A percentile compares a stretch with the other conserved stretches of the same genome.
These are phyloP conservation scores for Xylariomycetidae sp. DNA, from an alignment of 2,329 filamentous ascomycete species.

Conservation along the genomic window DNA sequence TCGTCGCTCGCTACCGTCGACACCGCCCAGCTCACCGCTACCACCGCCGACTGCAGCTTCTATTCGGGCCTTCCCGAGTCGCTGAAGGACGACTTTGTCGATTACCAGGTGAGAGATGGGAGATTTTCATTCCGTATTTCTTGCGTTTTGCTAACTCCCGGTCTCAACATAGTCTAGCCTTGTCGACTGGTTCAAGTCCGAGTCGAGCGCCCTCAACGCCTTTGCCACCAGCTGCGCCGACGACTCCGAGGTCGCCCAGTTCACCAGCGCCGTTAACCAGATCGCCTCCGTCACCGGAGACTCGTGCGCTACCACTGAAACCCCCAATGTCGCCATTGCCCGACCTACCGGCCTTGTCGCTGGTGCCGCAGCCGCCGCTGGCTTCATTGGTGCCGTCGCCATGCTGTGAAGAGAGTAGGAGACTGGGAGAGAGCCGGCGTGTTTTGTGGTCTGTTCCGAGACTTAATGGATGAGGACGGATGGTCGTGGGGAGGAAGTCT, in stretches of 20 bases:
- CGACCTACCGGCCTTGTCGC: slow-evolving; percentile 6
- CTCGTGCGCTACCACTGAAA: background rate
- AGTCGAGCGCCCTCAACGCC: slow-evolving; percentile 10
- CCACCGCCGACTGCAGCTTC: slow-evolving; percentile 10
- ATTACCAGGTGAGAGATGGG: too few relatives aligned
- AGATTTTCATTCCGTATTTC: too few relatives aligned
- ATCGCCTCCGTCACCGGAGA: background rate
- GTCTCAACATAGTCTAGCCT: too few relatives aligned
- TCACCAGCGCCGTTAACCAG: background rate
- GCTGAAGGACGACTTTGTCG: slow-evolving; percentile 10
- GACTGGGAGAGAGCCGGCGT: too few relatives aligned
- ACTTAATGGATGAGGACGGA: too few relatives aligned
- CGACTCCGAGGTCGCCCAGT: slow-evolving; percentile 2
- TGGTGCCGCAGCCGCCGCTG: slow-evolving; percentile 5
- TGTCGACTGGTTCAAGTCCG: slow-evolving; percentile 7
- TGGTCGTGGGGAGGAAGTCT: too few relatives aligned
- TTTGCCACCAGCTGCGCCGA: slow-evolving; percentile 9
- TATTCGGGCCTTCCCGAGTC: slow-evolving; percentile 10
- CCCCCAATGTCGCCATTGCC: slow-evolving; percentile 1
- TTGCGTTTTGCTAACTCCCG: too few relatives aligned
- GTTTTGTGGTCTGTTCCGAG: too few relatives aligned
- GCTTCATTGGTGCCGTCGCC: slow-evolving; percentile 5
- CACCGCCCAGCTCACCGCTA: background rate
- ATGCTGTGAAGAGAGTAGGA: slow-evolving; percentile 3
- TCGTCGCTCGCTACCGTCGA: background rate